These are phyloP conservation scores for Pinus tabuliformis DNA, from an alignment of 75 land plant genomes.

Conservation along the genomic window DNA sequence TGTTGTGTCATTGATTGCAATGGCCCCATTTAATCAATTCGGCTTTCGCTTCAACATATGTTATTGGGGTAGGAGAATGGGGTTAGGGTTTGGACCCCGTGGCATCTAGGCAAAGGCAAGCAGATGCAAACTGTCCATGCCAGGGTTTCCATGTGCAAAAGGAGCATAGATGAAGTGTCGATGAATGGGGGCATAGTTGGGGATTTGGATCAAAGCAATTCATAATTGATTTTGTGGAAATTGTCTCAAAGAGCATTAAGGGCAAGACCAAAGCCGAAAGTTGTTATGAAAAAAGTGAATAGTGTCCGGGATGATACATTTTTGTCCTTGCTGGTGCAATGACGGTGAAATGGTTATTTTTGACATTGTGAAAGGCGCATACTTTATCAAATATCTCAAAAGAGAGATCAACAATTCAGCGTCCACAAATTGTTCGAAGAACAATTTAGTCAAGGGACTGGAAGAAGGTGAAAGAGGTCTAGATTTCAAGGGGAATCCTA, in stretches of 20 bases:
- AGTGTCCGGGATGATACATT: slow-evolving; percentile 1
- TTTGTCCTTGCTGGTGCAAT: neutral
- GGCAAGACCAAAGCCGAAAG: slow-evolving; percentile 29
- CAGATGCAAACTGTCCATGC: no score
- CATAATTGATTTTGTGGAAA: no score
- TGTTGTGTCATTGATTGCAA: no score
- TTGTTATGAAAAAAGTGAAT: slow-evolving; percentile 11
- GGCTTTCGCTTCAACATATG: no score
- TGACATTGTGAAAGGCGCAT: neutral
- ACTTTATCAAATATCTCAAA: neutral
- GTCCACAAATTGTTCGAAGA: neutral
- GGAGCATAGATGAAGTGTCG: no score
- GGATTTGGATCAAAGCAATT: no score
- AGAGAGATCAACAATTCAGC: neutral
- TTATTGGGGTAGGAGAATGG: no score
- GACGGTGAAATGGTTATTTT: neutral
- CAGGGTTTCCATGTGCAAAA: no score
- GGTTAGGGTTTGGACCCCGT: no score
- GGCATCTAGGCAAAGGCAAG: no score
- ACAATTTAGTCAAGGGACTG: neutral
- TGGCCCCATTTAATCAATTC: no score
- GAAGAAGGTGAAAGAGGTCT: neutral
- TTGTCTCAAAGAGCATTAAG: slow-evolving; percentile 28
- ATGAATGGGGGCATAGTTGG: no score
- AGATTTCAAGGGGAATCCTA: neutral